Percentiles rank a stretch among this genome's conserved stretches.
phyloP scores from a whole-genome alignment of 108 stramenopile species.

The Stephanodiscus minutulus region DNA sequence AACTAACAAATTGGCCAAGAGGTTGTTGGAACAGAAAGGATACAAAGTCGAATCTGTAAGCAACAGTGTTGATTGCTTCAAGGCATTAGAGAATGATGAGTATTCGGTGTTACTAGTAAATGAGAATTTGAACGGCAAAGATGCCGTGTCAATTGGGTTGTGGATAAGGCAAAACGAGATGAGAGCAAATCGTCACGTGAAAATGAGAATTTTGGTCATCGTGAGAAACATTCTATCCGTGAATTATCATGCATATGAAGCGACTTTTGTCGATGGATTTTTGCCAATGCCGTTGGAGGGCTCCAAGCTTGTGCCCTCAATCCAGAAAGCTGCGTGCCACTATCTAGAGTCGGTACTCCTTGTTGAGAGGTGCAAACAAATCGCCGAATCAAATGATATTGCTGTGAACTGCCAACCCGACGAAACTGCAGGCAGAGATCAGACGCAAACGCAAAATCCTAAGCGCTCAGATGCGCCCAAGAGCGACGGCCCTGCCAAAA shows the following conservation, averaged over 20 bases:
- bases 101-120: constrained; percentile 42
- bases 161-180: constrained; percentile 41
- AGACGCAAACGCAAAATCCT: constrained; percentile 1
- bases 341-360: constrained; percentile 29
- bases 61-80: constrained; percentile 44
- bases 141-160: constrained; percentile 40
- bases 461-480: constrained; percentile 1
- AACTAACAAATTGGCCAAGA: constrained; percentile 45
- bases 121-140: constrained; percentile 41
- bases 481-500: constrained; percentile 1
- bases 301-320: constrained; percentile 33
- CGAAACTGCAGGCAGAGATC: not conserved
- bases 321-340: constrained; percentile 30
- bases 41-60: constrained; percentile 49
- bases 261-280: constrained; percentile 42
- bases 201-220: constrained; percentile 40
- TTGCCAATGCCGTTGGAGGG: constrained; percentile 47
- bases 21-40: constrained; percentile 49
- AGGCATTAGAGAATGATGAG: constrained; percentile 25
- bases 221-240: constrained; percentile 37
- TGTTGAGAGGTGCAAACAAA: constrained; percentile 16
- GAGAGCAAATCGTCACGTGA: constrained; percentile 32
- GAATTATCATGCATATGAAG: constrained; percentile 36
- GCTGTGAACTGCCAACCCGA: not conserved
- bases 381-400: not conserved